Evolutionary conservation across 805 yeast genomes (phyloP), one percentile per base, ranked within the genome.

Genomic region (Komagataella ulmi): DNA sequence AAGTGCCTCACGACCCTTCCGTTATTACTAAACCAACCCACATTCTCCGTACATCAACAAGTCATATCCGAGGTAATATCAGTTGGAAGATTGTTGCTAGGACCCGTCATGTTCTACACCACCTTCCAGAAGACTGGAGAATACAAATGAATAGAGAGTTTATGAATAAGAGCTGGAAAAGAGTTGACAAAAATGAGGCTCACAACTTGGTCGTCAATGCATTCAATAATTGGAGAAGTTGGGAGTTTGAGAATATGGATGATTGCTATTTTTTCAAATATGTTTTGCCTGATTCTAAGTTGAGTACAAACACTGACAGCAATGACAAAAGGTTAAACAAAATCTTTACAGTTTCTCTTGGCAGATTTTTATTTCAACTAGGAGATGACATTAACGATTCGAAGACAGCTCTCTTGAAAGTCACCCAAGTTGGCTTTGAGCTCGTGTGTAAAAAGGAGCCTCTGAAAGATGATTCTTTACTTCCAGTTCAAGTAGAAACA

Each of bases 11-110:
- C 55, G 98, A 93, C 59, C 95, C 98, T 0, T 80, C 87, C 5
- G 96, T 89, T 17, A 75, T 91, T 50, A 90, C 97, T 1, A 83
- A 88, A 50, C 97, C 97, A 0, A 84, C 97, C 0, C 82, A 85
- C 58, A 79, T 88, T 30, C 76, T 88, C 49, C 72, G 96, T 51
- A 76, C 89, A 2, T 76, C 83, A 2, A 72, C 74, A 17, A 76
- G 81, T 40, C 97, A 90, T 65, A 80, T 88, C 1, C 71, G 99
- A 56, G 78, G 83, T 21, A 79, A 80, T 54, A 87, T 88, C 57
- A 80, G 95, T 59, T 93, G 99, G 99, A 85, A 88, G 58, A 76
- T 90, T 18, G 71, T 88, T 46, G 80, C 88, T 1, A 73, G 96
- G 44, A 65, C 93, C 46, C 74, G 97, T 30, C 95, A 91, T 61